Percentiles rank a stretch among this genome's conserved stretches.
phyloP scores from a whole-genome alignment of 2,329 filamentous ascomycete species.

The Fusarium musae region DNA sequence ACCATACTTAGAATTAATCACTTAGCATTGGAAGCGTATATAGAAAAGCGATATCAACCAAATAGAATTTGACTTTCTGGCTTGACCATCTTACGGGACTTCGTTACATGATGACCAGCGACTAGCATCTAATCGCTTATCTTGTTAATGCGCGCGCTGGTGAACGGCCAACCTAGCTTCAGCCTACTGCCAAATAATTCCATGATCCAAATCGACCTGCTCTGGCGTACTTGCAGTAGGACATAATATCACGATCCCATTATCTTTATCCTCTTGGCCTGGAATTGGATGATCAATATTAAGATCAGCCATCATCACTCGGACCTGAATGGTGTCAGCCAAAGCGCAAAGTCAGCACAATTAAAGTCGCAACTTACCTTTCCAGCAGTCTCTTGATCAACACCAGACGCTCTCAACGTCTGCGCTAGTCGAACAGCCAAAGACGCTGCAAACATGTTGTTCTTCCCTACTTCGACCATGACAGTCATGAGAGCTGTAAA shows the following conservation, averaged over 20 bases:
- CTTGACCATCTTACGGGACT: accelerated
- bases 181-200: background rate
- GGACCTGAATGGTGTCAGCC: conserved; percentile 5
- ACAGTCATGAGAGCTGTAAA: conserved; percentile 69
- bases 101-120: accelerated
- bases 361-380: background rate
- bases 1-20: background rate
- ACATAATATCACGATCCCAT: conserved; percentile 28
- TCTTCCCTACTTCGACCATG: conserved; percentile 65
- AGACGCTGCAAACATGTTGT: conserved; percentile 39
- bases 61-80: background rate
- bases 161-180: too few species aligned
- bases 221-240: background rate
- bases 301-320: conserved; percentile 14
- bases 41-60: background rate
- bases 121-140: background rate
- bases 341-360: background rate
- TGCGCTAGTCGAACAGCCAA: conserved; percentile 74
- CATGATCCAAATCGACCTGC: background rate
- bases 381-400: conserved; percentile 12
- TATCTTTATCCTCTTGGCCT: conserved; percentile 26
- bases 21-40: background rate
- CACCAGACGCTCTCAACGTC: conserved; percentile 64
- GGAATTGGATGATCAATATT: conserved; percentile 12
- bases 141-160: too few species aligned